Percentiles rank a stretch among this genome's conserved stretches.
These are phyloP conservation scores for Trifolium fragiferum DNA, from an alignment of 306 rosid species.

Conservation along the genomic window DNA sequence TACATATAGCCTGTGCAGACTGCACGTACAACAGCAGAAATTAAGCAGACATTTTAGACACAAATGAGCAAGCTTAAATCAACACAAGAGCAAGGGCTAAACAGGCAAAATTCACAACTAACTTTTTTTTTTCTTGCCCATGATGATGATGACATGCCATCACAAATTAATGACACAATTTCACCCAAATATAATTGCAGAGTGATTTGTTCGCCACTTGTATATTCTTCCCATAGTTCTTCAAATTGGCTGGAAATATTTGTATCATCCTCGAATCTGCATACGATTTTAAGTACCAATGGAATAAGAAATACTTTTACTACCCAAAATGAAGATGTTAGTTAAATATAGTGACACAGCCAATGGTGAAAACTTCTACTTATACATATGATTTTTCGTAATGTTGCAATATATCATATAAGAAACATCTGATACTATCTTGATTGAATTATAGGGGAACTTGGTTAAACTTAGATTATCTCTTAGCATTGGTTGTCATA, in stretches of 20 bases:
- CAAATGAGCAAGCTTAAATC: conserved; percentile 27
- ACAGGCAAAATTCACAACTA: conserved; percentile 38
- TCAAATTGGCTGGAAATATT: conserved; percentile 73
- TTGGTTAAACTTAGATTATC: neutral
- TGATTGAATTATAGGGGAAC: neutral
- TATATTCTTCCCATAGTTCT: conserved; percentile 97
- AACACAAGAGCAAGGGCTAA: conserved; percentile 33
- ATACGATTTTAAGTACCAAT: conserved; percentile 11
- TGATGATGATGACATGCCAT: conserved; percentile 78
- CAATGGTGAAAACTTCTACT: conserved; percentile 28
- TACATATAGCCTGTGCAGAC: conserved; percentile 88
- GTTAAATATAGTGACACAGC: neutral
- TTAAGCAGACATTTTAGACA: conserved; percentile 38
- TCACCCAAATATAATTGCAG: conserved; percentile 82
- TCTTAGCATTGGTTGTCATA: neutral
- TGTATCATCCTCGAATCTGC: conserved; percentile 90
- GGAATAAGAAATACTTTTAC: conserved; percentile 22
- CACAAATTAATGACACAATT: conserved; percentile 80
- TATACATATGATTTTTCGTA: conserved; percentile 9
- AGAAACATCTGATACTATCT: neutral
- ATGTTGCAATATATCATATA: neutral
- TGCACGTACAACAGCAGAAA: conserved; percentile 50
- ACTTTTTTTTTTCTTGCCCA: conserved; percentile 91
- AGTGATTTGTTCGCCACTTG: conserved; percentile 89
- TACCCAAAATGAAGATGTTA: conserved; percentile 16